phyloP scores from a whole-genome alignment of 1,284 basidiomycete species.

The Marasmius sp. region DNA sequence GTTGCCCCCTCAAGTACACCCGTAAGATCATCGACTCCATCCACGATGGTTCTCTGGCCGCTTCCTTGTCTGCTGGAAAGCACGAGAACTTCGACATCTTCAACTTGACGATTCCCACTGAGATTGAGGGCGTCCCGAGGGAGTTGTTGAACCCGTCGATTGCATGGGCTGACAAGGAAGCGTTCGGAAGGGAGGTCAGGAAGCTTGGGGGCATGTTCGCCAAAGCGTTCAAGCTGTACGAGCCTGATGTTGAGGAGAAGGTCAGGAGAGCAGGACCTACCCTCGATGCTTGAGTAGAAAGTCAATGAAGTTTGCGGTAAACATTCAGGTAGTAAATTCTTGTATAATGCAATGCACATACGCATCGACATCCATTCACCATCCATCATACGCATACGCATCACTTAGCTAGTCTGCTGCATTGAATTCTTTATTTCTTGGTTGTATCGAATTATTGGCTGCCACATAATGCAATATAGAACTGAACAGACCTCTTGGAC shows the following conservation, averaged over 20 bases:
- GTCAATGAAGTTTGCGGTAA: background rate
- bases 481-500: too few relatives aligned
- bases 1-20: conserved; percentile 94
- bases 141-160: conserved; percentile 85
- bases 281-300: background rate
- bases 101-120: conserved; percentile 80
- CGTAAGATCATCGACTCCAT: conserved; percentile 96
- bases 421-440: too few relatives aligned
- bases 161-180: conserved; percentile 86
- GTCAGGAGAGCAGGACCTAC: conserved; percentile 78
- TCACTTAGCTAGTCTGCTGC: too few relatives aligned
- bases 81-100: conserved; percentile 85
- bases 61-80: conserved; percentile 84
- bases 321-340: background rate
- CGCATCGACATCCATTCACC: too few relatives aligned
- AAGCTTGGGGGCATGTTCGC: conserved; percentile 92
- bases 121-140: conserved; percentile 80
- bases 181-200: conserved; percentile 81
- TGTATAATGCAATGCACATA: background rate
- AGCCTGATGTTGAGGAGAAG: conserved; percentile 77
- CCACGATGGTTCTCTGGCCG: conserved; percentile 89
- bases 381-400: too few relatives aligned
- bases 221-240: conserved; percentile 89
- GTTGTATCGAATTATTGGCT: too few relatives aligned
- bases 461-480: too few relatives aligned